Evolutionary conservation across 2,329 filamentous ascomycete species (phyloP).

Genomic region (Curvularia sp.): DNA sequence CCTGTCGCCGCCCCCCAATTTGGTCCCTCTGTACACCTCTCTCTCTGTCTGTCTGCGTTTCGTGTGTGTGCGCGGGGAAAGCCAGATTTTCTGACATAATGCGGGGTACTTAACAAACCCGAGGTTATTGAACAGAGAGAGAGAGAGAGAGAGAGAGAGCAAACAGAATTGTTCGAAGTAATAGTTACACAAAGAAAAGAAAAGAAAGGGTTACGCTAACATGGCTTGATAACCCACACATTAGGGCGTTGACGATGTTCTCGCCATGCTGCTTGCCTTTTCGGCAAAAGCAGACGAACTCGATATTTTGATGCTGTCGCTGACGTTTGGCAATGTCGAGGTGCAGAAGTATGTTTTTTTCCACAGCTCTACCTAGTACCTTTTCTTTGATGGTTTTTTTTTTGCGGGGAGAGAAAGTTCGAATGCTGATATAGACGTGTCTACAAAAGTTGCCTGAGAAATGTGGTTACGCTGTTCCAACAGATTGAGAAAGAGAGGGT

Average conservation of each 20-base stretch:
- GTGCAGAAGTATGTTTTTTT: slow-evolving; percentile 70
- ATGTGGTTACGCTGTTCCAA: slow-evolving; percentile 89
- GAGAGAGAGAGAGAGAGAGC: no score
- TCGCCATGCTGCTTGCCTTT: slow-evolving; percentile 86
- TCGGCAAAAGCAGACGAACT: slow-evolving; percentile 83
- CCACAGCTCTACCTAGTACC: background rate
- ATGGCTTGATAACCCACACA: slow-evolving; percentile 18
- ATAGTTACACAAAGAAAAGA: background rate
- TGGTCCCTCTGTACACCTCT: no score
- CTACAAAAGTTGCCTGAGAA: slow-evolving; percentile 74
- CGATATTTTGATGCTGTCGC: slow-evolving; percentile 82
- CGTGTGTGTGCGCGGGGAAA: no score
- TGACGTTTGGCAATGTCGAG: slow-evolving; percentile 94
- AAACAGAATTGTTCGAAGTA: no score
- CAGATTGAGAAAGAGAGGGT: slow-evolving; percentile 86
- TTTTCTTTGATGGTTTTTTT: no score
- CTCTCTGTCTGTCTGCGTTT: no score
- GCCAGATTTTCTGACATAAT: no score
- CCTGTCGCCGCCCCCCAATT: no score
- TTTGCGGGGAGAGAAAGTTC: no score
- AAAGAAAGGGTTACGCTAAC: background rate
- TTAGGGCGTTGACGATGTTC: slow-evolving; percentile 83
- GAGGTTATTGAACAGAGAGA: no score
- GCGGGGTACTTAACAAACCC: no score
- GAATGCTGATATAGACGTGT: no score